phyloP scores from a whole-genome alignment of 164 flowering plant species.

The Liquidambar formosana region DNA sequence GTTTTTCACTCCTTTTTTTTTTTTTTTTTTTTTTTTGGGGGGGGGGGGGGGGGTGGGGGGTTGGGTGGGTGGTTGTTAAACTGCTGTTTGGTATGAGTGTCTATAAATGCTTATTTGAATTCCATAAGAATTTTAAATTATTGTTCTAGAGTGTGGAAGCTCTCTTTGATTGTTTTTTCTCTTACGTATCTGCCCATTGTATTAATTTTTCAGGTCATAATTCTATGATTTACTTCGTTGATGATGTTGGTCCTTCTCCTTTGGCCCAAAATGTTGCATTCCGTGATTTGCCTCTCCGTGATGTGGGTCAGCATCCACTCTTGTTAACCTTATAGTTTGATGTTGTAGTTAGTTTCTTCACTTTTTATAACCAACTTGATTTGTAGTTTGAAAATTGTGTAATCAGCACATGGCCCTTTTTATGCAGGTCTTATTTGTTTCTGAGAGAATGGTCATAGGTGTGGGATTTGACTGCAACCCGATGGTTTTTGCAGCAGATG shows the following conservation, averaged over 20 bases:
- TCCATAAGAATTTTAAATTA: neutral
- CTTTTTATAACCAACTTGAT: neutral
- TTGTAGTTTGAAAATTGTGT: neutral
- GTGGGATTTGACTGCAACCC: slow-evolving; percentile 96
- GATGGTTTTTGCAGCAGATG: slow-evolving; percentile 91
- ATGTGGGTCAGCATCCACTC: slow-evolving; percentile 99
- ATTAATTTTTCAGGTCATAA: slow-evolving; percentile 73
- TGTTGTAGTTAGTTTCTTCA: neutral
- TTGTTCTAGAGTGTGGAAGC: neutral
- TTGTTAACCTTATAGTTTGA: slow-evolving; percentile 23
- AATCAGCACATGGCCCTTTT: neutral
- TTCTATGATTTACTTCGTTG: slow-evolving; percentile 96
- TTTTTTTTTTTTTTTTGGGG: neutral
- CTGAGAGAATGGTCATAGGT: slow-evolving; percentile 89
- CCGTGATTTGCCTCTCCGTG: slow-evolving; percentile 97
- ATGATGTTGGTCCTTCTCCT: slow-evolving; percentile 95
- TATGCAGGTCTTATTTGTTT: slow-evolving; percentile 78
- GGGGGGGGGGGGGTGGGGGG: too few relatives aligned
- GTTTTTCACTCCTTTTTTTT: too few relatives aligned
- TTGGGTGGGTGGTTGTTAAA: too few relatives aligned
- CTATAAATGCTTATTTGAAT: neutral
- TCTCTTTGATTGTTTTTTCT: neutral
- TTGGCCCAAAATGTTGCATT: slow-evolving; percentile 89
- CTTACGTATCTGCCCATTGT: neutral
- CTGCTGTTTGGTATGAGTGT: neutral